These are phyloP conservation scores for Suhomyces prunicola DNA, from an alignment of 805 yeast species.

Conservation along the genomic window DNA sequence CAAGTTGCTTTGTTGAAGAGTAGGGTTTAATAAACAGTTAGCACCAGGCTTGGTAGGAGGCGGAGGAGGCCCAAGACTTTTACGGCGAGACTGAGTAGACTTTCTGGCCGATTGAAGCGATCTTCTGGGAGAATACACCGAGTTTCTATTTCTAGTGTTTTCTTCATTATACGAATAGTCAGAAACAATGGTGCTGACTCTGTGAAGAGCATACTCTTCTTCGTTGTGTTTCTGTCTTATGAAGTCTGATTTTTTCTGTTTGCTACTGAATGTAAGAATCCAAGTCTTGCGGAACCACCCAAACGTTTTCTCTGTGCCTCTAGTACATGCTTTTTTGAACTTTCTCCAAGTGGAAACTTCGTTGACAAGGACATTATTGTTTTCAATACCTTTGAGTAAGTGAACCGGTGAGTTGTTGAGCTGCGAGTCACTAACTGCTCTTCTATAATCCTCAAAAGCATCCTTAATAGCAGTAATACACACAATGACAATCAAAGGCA, in stretches of 20 bases:
- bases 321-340: conserved; percentile 59
- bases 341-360: conserved; percentile 62
- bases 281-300: conserved; percentile 19
- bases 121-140: conserved; percentile 10
- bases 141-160: conserved; percentile 7
- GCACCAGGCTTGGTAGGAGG: conserved; percentile 10
- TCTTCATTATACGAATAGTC: conserved; percentile 19
- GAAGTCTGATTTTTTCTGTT: conserved; percentile 21
- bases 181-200: conserved; percentile 38
- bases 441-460: conserved; percentile 72
- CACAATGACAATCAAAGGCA: conserved; percentile 78
- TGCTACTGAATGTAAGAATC: conserved; percentile 25
- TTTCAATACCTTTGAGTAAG: conserved; percentile 49
- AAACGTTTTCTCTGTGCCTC: conserved; percentile 16
- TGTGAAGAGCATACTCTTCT: conserved; percentile 27
- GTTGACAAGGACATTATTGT: conserved; percentile 56
- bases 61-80: neutral
- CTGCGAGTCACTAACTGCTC: conserved; percentile 62
- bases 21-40: conserved; percentile 21
- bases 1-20: conserved; percentile 9
- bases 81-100: neutral
- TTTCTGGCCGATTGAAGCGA: neutral
- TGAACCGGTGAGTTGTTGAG: conserved; percentile 66
- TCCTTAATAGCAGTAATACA: conserved; percentile 71
- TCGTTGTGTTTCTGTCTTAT: conserved; percentile 22